Conservation (phyloP, 75 land plant genomes). For the Selaginella tamariscina region DNA sequence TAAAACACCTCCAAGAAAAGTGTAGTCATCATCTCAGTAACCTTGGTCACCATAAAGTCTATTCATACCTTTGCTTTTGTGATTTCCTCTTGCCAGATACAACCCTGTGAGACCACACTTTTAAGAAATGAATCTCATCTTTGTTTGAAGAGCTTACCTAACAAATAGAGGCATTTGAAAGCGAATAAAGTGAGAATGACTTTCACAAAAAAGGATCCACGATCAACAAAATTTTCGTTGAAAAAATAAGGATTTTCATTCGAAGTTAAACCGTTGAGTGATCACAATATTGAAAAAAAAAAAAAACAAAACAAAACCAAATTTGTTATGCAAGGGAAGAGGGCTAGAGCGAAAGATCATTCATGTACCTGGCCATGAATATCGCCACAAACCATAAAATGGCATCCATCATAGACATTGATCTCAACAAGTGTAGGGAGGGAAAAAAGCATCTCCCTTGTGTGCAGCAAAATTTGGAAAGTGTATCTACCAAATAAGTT, state of each 20-base stretch:
- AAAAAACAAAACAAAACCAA: too few relatives aligned
- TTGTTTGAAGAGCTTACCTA: conserved; percentile 46
- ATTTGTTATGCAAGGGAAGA: too few relatives aligned
- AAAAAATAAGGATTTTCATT: conserved; percentile 94
- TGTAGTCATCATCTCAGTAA: conserved; percentile 52
- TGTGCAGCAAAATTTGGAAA: conserved; percentile 71
- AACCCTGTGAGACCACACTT: conserved; percentile 38
- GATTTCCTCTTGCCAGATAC: conserved; percentile 85
- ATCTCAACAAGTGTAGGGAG: conserved; percentile 87
- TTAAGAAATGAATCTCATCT: background rate
- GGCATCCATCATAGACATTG: conserved; percentile 51
- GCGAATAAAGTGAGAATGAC: conserved; percentile 95
- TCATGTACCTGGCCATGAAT: conserved; percentile 99
- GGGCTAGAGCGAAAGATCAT: too few relatives aligned
- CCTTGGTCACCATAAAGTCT: conserved; percentile 98
- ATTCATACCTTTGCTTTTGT: conserved; percentile 97
- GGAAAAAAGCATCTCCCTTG: conserved; percentile 44
- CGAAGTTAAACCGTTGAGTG: conserved; percentile 92
- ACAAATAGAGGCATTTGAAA: conserved; percentile 88
- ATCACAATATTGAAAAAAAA: conserved; percentile 88
- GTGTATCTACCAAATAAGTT: conserved; percentile 70
- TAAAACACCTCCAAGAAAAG: conserved; percentile 93
- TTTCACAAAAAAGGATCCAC: conserved; percentile 95
- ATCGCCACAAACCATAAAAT: conserved; percentile 95
- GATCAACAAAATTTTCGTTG: conserved; percentile 97